Evolutionary conservation across 2,329 filamentous ascomycete species (phyloP), one percentile per base, ranked within the genome.

Genomic region (Aureobasidium sp.): DNA sequence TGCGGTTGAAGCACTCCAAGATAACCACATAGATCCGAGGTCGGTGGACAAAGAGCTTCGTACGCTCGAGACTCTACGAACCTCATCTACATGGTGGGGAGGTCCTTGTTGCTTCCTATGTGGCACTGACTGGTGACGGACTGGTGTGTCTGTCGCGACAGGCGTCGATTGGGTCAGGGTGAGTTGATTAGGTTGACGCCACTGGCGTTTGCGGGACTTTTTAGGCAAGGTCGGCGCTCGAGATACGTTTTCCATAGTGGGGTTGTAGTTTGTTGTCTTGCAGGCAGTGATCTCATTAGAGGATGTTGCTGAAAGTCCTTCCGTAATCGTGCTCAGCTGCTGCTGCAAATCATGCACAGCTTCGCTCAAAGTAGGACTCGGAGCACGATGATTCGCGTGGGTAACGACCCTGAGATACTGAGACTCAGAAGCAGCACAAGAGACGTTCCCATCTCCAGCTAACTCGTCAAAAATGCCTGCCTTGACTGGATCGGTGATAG

Each of bases 291-390:
- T 15, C 13, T 31, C 31, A 21, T 35, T 55, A 33, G n/a, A 1
- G 2, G 23, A 10, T 40, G 45, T 50, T 42, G 33, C 9, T 25
- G 50, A 31, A 49, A 65, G 64, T 45, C 66, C 61, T 37, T 70
- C 70, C 4, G 63, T 64, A 37, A 69, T 68, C 37, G 61, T 57
- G 29, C 60, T 62, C 8, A 70, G 65, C 42, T 69, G 64, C 23
- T 61, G 57, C 25, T 69, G 64, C 37, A 73, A 63, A 29, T 76
- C 75, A 13, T 70, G 65, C 64, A 75, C 76, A 10, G 76, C 76
- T 66, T 79, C 73, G 62, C 76, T 79, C 50, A 78, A 67, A 0
- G 77, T 78, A n/a, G 77, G 77, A 60, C 74, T 79, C 19, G 57
- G 58, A 31, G 64, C 40, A 3, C 40, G 35, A 55, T 49, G 19